Percentiles rank a stretch among this genome's conserved stretches.
Evolutionary conservation across 2,329 filamentous ascomycete genomes (phyloP).

Genomic region (Hypoxylon sp.): DNA sequence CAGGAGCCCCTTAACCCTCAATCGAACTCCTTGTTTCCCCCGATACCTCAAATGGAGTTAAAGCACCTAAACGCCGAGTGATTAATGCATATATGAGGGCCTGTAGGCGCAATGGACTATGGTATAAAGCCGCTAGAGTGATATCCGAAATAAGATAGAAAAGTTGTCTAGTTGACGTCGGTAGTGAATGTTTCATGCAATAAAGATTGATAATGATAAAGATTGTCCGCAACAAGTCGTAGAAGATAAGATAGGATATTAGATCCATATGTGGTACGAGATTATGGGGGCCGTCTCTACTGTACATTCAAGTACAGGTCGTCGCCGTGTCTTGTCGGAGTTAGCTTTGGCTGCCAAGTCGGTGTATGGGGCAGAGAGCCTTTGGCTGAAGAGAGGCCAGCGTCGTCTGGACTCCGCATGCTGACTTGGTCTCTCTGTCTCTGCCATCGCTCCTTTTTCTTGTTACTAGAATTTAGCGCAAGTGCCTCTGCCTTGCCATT

Average conservation of each 20-base stretch:
- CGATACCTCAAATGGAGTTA: constrained; percentile 12
- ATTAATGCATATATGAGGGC: constrained; percentile 15
- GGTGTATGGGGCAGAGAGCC: constrained; percentile 62
- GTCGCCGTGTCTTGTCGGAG: constrained; percentile 74
- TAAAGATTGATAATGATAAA: constrained; percentile 17
- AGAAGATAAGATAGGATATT: constrained; percentile 2
- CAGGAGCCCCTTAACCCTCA: constrained; percentile 18
- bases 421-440: constrained; percentile 37
- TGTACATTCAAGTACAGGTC: constrained; percentile 73
- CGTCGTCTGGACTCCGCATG: constrained; percentile 44
- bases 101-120: constrained; percentile 5
- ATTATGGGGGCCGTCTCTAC: constrained; percentile 46
- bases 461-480: constrained; percentile 52
- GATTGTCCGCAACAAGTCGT: not conserved
- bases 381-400: constrained; percentile 41
- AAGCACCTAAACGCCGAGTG: constrained; percentile 13
- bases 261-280: constrained; percentile 1
- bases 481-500: constrained; percentile 63
- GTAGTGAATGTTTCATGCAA: constrained; percentile 26
- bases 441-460: constrained; percentile 48
- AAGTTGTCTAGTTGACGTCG: constrained; percentile 14
- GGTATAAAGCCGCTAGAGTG: constrained; percentile 16
- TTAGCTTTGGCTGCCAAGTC: constrained; percentile 74
- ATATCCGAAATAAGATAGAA: constrained; percentile 2
- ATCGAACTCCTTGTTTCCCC: constrained; percentile 16